These are phyloP conservation scores for Coniochaeta sp. DNA, from an alignment of 2,329 filamentous ascomycete species.

Conservation along the genomic window DNA sequence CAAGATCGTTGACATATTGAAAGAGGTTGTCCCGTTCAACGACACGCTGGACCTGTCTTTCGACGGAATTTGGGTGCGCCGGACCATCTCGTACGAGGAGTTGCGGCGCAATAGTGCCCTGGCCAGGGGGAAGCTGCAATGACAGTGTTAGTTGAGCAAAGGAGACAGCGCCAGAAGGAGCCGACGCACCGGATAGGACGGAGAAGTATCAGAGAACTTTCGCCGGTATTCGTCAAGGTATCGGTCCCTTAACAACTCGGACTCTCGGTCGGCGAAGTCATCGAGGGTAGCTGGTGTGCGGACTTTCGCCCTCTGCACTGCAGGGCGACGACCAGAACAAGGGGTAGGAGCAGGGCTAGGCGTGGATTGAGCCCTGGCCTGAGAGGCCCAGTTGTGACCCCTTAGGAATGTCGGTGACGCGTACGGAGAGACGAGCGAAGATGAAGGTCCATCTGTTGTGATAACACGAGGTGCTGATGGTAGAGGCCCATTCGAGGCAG, in stretches of 20 bases:
- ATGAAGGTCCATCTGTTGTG: background rate
- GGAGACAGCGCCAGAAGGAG: background rate
- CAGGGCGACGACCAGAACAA: background rate
- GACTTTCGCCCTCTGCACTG: background rate
- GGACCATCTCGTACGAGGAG: background rate
- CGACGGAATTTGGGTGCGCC: background rate
- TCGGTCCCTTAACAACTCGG: background rate
- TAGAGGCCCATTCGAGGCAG: background rate
- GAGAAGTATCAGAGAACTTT: background rate
- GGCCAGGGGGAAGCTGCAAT: background rate
- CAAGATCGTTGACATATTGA: background rate
- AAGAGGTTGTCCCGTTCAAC: background rate
- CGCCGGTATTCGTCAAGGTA: background rate
- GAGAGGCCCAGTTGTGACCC: background rate
- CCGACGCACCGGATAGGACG: background rate
- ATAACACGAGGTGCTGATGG: background rate
- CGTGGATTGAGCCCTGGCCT: background rate
- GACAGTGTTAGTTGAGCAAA: background rate
- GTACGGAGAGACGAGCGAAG: too few relatives aligned
- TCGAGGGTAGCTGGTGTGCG: background rate
- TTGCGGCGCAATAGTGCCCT: background rate
- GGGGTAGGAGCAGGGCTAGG: background rate
- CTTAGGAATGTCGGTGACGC: too few relatives aligned
- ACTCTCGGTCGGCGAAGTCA: background rate
- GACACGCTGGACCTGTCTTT: background rate